A percentile compares a stretch with the other conserved stretches of the same genome.
Conservation (phyloP, 108 stramenopile species). For the Nitzschia sp. region DNA sequence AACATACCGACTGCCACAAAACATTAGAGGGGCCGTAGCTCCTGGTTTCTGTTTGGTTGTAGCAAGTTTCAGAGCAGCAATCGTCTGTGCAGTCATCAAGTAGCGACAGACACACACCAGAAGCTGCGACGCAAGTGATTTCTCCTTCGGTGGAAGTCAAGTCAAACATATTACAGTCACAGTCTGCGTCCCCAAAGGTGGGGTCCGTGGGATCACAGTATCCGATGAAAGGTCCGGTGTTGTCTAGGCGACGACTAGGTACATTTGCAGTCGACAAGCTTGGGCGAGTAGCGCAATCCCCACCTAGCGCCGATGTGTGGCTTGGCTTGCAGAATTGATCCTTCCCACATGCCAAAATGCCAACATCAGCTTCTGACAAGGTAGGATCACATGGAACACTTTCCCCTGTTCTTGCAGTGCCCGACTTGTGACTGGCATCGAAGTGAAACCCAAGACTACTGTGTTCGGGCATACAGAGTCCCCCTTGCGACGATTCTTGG, state of each 20-base stretch:
- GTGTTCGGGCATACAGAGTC: not conserved
- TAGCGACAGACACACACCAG: not conserved
- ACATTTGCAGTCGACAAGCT: not conserved
- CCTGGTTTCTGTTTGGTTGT: not conserved
- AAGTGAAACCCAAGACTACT: too few relatives aligned
- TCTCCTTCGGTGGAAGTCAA: not conserved
- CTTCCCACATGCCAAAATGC: slow-evolving; percentile 5
- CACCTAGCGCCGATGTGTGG: not conserved
- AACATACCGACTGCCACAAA: not conserved
- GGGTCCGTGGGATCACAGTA: not conserved
- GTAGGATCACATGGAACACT: not conserved
- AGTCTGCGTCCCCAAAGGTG: not conserved
- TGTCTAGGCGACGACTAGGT: not conserved
- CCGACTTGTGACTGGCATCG: not conserved
- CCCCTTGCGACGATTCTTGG: not conserved
- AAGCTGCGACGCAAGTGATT: not conserved
- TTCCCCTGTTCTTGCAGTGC: not conserved
- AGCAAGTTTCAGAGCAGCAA: slow-evolving; percentile 9
- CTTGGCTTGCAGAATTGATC: slow-evolving; percentile 1
- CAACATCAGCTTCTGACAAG: slow-evolving; percentile 4
- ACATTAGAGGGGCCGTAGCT: not conserved
- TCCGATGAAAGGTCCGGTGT: not conserved
- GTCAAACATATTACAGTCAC: slow-evolving; percentile 8
- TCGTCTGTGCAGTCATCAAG: not conserved
- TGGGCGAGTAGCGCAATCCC: not conserved